Base-by-base conservation (phyloP, 805 yeast species). In the Yarrowia sp. region DNA sequence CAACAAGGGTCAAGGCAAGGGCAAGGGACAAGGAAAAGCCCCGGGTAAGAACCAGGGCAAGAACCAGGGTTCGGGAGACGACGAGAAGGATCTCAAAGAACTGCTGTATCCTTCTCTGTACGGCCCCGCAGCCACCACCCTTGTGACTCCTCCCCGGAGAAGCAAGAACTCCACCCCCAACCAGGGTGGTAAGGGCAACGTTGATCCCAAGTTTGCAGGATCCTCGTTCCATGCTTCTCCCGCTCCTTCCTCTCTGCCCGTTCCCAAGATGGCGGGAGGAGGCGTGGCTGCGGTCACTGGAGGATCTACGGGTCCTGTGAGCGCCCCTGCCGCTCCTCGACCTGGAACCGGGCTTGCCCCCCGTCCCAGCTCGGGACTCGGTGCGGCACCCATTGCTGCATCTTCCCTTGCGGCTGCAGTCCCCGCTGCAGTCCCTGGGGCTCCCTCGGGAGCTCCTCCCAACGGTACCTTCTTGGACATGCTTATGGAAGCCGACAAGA, bases 151-250 rank as follows among this genome's bases (percentile, higher is more conserved):
- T 21, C 58, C 66, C 14, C 28, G 46, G 11, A 46, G 26, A 24
- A 17, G 17, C 52, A 46, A 41, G 35, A 17, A 12, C 24, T 49
- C 56, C 4, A 51, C 30, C 3, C 32, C 58, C 12, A 35, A 32
- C 28, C 28, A 24, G n/a, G 24, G 24, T 11, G 12, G 24, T 14
- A 48, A 32, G 36, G 51, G 28, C 49, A 30, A 48, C n/a, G 44
- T 63, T 4, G 64, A 41, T 16, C 28, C 41, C 48, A 44, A 61
- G 40, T 71, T 70, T 67, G 73, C 74, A 4, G 74, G 74, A 4
- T 69, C 73, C 7, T 67, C 71, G 21, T 71, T 71, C 66, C 72
- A 71, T 35, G 69, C 73, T 7, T 66, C 70, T 16, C 74, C 74
- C 14, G 73, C 73, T 0, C 70, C 74, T 9, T 68, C 71, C 4